Percentiles rank a stretch among this genome's conserved stretches.
Evolutionary conservation across 441 rosid species (phyloP).

Genomic region (Pelargonium citronellum): DNA sequence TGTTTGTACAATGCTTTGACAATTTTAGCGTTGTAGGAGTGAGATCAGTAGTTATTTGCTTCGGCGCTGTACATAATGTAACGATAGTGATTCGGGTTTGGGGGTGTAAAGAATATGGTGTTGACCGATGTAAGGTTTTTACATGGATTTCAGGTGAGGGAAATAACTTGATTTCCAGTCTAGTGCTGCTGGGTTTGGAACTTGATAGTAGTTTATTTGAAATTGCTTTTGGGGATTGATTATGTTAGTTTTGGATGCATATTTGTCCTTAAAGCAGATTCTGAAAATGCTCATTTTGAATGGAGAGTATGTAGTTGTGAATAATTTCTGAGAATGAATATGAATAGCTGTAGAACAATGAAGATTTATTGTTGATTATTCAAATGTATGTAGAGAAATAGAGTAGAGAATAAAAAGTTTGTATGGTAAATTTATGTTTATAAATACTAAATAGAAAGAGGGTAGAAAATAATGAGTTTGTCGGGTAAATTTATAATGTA

Average conservation of each 20-base stretch:
- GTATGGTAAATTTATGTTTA: no score
- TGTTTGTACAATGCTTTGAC: conserved; percentile 21
- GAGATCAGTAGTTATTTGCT: conserved; percentile 20
- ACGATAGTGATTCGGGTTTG: conserved; percentile 46
- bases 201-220: conserved; percentile 19
- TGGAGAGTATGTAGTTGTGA: no score
- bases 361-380: no score
- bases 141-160: conserved; percentile 31
- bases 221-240: neutral
- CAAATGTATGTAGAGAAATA: no score
- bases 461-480: no score
- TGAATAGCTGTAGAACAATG: no score
- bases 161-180: conserved; percentile 23
- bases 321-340: no score
- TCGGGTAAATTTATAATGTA: no score
- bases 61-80: conserved; percentile 30
- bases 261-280: neutral
- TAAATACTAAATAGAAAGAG: no score
- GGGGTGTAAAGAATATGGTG: conserved; percentile 25
- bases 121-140: conserved; percentile 22
- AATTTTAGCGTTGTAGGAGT: conserved; percentile 20
- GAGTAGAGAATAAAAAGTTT: no score
- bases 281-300: no score
- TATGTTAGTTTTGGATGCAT: neutral
- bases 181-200: conserved; percentile 15